Evolutionary conservation across 2,329 filamentous ascomycete genomes (phyloP).

Genomic region (Ophiostoma quercus): DNA sequence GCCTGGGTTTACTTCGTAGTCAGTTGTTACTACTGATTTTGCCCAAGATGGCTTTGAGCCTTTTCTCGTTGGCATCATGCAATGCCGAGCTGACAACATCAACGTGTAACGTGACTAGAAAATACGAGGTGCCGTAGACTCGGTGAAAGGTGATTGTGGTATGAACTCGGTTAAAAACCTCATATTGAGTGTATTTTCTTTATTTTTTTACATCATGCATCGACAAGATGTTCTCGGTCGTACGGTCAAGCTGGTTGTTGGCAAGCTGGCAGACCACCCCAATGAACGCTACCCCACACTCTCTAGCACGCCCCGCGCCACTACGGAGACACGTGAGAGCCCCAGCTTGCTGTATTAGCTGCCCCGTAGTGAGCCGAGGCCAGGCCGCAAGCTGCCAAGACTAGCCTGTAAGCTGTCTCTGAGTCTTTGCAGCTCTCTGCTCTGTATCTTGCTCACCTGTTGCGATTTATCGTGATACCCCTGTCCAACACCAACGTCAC

Average conservation of each 20-base stretch:
- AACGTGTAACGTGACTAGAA: background rate
- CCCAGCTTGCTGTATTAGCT: background rate
- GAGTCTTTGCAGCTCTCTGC: background rate
- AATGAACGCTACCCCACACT: background rate
- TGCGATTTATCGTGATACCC: no score
- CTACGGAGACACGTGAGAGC: slow-evolving; percentile 3
- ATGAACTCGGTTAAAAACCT: background rate
- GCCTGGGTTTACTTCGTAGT: background rate
- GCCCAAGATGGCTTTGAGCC: background rate
- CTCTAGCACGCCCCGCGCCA: slow-evolving; percentile 3
- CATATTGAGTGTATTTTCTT: background rate
- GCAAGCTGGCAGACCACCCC: background rate
- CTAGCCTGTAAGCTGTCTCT: background rate
- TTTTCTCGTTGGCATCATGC: background rate
- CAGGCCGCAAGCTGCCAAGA: background rate
- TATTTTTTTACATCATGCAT: background rate
- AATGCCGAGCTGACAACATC: background rate
- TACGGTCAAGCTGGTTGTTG: no score
- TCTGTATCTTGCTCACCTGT: no score
- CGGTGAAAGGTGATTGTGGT: background rate
- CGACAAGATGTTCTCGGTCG: background rate
- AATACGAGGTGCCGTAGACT: background rate
- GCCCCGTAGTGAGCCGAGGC: background rate
- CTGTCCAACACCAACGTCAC: background rate
- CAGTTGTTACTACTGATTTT: background rate